Evolutionary conservation across 306 rosid species (phyloP).

Genomic region (Acacia confusa): DNA sequence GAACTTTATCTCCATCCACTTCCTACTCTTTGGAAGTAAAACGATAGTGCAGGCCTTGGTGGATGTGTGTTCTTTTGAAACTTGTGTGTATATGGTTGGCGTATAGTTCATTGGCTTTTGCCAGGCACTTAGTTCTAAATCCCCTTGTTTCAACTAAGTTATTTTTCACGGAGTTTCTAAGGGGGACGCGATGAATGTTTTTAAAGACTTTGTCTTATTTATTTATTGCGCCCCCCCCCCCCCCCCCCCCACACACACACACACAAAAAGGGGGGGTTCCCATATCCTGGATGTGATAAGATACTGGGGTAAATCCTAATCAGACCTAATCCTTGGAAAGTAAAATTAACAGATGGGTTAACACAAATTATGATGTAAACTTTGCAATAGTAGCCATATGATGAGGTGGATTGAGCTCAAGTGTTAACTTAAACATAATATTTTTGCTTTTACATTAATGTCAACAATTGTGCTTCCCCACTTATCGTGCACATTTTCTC

Average conservation of each 20-base stretch:
- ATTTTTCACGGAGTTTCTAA: background rate
- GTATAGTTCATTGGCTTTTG: background rate
- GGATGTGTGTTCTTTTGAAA: background rate
- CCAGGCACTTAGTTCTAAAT: background rate
- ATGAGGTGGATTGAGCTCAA: background rate
- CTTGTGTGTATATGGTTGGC: background rate
- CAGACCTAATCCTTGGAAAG: background rate
- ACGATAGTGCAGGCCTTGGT: background rate
- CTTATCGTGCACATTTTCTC: background rate
- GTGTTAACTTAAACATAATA: background rate
- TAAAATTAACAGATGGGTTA: background rate
- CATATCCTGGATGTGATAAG: background rate
- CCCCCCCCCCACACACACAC: too few species aligned
- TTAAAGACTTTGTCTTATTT: background rate
- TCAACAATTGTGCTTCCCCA: background rate
- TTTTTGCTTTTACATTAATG: background rate
- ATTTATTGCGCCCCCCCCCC: background rate
- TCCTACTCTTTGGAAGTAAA: background rate
- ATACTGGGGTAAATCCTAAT: background rate
- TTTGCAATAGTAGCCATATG: background rate
- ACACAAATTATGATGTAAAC: background rate
- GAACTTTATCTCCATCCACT: background rate
- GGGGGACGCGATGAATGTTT: background rate
- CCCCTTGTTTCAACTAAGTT: background rate
- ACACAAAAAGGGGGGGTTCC: too few species aligned